phyloP scores from a whole-genome alignment of 805 yeast genomes.

The Metschnikowia anglica region DNA sequence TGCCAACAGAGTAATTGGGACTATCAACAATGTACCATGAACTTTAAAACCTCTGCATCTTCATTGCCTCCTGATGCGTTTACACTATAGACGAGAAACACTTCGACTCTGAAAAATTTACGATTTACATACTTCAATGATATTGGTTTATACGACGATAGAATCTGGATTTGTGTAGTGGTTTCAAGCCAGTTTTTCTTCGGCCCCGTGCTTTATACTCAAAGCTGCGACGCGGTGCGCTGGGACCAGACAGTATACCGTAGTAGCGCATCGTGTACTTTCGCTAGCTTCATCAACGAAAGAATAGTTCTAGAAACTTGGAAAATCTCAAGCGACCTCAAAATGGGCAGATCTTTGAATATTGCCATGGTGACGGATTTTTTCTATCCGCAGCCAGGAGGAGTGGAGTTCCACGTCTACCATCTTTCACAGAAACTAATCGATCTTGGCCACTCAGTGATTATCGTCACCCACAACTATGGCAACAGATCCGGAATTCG shows the following conservation, averaged over 20 bases:
- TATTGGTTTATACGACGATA: too few species aligned
- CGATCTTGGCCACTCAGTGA: constrained; percentile 77
- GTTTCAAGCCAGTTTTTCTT: too few species aligned
- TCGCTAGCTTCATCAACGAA: too few species aligned
- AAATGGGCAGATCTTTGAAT: constrained; percentile 23
- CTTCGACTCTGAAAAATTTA: too few species aligned
- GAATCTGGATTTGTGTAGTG: too few species aligned
- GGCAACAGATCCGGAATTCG: constrained; percentile 81
- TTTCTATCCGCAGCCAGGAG: constrained; percentile 98
- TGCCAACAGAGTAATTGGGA: constrained; percentile 89
- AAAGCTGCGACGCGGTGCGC: too few species aligned
- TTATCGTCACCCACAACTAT: constrained; percentile 87
- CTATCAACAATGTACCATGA: constrained; percentile 61
- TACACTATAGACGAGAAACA: constrained; percentile 2
- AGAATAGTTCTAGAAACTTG: too few species aligned
- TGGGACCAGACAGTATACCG: too few species aligned
- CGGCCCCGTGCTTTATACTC: too few species aligned
- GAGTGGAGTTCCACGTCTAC: constrained; percentile 92
- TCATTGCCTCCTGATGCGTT: constrained; percentile 47
- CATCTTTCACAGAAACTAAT: constrained; percentile 84
- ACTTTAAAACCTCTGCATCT: constrained; percentile 67
- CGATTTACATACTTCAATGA: not conserved
- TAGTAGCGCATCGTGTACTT: too few species aligned
- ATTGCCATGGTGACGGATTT: constrained; percentile 88
- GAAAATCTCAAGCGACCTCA: too few species aligned